A percentile compares a stretch with the other conserved stretches of the same genome.
Conservation (phyloP, 345 rosid species). For the Euphorbia lathyris region DNA sequence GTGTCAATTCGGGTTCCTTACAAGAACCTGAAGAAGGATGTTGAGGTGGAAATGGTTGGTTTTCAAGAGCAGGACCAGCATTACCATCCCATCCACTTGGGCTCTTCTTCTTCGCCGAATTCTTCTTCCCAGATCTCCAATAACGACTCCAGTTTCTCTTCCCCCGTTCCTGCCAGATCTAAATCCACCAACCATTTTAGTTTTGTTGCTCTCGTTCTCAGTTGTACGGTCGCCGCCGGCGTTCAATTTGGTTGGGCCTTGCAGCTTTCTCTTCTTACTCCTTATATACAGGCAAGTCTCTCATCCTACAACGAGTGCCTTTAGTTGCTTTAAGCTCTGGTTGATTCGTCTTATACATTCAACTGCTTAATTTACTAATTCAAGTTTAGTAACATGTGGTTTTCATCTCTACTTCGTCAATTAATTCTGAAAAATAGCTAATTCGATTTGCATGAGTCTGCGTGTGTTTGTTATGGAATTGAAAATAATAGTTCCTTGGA, state of each 20-base stretch:
- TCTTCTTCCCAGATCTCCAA: slow-evolving; percentile 26
- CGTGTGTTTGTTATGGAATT: no score
- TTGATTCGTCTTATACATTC: no score
- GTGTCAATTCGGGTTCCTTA: slow-evolving; percentile 37
- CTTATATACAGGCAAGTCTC: slow-evolving; percentile 77
- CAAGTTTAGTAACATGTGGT: no score
- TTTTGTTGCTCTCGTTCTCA: slow-evolving; percentile 57
- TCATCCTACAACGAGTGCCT: no score
- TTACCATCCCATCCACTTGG: slow-evolving; percentile 30
- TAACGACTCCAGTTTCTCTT: slow-evolving; percentile 22
- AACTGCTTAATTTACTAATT: no score
- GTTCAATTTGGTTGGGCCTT: slow-evolving; percentile 99
- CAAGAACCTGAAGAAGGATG: slow-evolving; percentile 67
- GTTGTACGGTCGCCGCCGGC: slow-evolving; percentile 92
- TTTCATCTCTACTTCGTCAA: no score
- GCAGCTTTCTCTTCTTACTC: slow-evolving; percentile 91
- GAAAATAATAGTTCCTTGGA: no score
- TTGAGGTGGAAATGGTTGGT: slow-evolving; percentile 66
- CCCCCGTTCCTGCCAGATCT: slow-evolving; percentile 23
- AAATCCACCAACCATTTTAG: slow-evolving; percentile 36
- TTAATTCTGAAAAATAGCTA: no score
- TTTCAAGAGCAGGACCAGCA: slow-evolving; percentile 24
- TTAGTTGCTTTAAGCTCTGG: no score
- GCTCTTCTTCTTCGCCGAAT: slow-evolving; percentile 30
- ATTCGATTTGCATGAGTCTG: no score